Conservation (phyloP, 768 basidiomycete species). For the Clitopilus passeckerianus region DNA sequence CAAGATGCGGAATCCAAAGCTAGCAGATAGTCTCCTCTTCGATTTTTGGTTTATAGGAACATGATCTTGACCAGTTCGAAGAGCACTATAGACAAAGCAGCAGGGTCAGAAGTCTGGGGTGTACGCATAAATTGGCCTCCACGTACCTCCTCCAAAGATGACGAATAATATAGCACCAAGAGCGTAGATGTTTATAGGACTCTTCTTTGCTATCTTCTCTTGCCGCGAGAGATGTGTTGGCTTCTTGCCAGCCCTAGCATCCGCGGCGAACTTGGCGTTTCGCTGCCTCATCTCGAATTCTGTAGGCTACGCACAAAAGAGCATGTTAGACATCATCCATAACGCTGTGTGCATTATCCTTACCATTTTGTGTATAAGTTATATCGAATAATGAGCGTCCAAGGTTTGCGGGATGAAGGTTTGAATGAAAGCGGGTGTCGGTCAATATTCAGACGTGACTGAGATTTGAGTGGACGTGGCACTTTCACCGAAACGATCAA, state of each 20-base stretch:
- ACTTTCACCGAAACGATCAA: conserved; percentile 1
- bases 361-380: conserved; percentile 22
- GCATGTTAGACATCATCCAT: background rate
- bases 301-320: conserved; percentile 48
- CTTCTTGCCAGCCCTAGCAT: conserved; percentile 72
- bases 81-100: conserved; percentile 41
- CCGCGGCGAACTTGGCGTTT: conserved; percentile 76
- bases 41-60: conserved; percentile 50
- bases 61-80: conserved; percentile 67
- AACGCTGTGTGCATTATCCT: background rate
- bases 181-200: conserved; percentile 73
- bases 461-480: conserved; percentile 12
- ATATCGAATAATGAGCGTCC: conserved; percentile 9
- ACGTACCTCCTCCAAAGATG: conserved; percentile 74
- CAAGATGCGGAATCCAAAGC: background rate
- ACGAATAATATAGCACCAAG: conserved; percentile 73
- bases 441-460: too few relatives aligned
- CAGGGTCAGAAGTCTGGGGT: background rate
- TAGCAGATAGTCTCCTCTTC: background rate
- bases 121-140: background rate
- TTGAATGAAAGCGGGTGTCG: background rate
- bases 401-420: conserved; percentile 7
- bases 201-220: conserved; percentile 65
- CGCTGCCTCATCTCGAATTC: conserved; percentile 79
- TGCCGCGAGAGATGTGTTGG: conserved; percentile 67